Base-by-base conservation (phyloP, 176 grass and related monocot species). In the Cenchrus americanus region DNA sequence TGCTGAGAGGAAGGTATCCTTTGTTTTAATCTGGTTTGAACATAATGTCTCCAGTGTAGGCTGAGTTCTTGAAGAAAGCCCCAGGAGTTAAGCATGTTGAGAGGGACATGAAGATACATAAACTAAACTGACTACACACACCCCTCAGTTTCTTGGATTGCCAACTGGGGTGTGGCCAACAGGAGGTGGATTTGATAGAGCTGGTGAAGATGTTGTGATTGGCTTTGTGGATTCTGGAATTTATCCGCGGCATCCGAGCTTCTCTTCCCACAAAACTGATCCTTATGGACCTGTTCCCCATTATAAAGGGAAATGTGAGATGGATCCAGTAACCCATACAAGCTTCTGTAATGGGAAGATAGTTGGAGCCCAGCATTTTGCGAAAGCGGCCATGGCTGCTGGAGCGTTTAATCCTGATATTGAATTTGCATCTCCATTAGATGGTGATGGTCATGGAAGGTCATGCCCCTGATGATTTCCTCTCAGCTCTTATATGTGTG, bases 371-470 rank as follows among this genome's bases (percentile, higher is more conserved):
- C 93, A 99, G 54, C 96, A 99, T 96, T 99, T 99, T 87, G 96
- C 96, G 1, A 99, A 99, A 94, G 96, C 96, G 86, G 93, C 93
- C 30, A 96, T 99, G 76, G 91, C 96, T 82, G 86, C 96, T 53
- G 96, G 96, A 66, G 93, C 89, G 0, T 99, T 99, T 80, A 96
- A 99, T 83, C 96, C 96, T 3, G 82, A 90, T 53, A 77, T 99
- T 68, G 96, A 99, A 77, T 99, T 94, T 88, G 91, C 96, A 64
- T 99, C 96, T 77, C 93, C 96, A 48, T 88, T 99, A 49, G 96
- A 99, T 52, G 96, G 96, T 19, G 96, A 99, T 96, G 96, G 96
- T 30, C 96, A 99, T 89, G 96, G 96, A 87, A 99, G 96, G 93
- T 96, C 42, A 84, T 76, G 44, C 44, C 77, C 62, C 59, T 43